phyloP scores from a whole-genome alignment of 2,329 filamentous ascomycete genomes.

The Aspergillus costaricaensis region DNA sequence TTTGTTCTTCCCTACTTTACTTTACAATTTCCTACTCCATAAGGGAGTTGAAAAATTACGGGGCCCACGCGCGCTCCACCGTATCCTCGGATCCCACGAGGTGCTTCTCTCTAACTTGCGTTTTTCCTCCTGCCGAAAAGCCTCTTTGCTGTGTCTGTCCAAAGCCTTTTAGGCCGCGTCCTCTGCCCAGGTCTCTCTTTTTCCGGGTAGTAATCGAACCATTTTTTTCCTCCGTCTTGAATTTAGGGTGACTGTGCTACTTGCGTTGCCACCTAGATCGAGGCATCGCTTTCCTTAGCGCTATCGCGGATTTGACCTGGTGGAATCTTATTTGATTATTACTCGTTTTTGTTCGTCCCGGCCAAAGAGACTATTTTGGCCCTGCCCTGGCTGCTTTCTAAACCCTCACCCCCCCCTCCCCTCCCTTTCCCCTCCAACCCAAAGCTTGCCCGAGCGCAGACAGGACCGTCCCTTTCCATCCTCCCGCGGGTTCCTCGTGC shows the following conservation, averaged over 20 bases:
- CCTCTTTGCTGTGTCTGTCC: conserved; percentile 20
- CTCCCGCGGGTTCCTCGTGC: conserved; percentile 38
- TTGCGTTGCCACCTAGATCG: conserved; percentile 28
- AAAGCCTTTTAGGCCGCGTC: conserved; percentile 36
- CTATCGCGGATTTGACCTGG: conserved; percentile 27
- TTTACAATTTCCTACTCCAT: conserved; percentile 13
- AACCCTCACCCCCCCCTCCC: conserved; percentile 22
- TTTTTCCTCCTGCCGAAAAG: conserved; percentile 31
- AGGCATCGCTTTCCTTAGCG: conserved; percentile 25
- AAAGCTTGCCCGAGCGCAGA: conserved; percentile 24
- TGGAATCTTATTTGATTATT: conserved; percentile 24
- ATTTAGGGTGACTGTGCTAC: conserved; percentile 30
- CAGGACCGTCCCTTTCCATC: conserved; percentile 25
- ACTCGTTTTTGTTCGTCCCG: conserved; percentile 20
- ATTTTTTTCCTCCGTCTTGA: conserved; percentile 27
- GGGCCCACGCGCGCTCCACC: conserved; percentile 36
- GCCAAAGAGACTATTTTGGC: conserved; percentile 14
- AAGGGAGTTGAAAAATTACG: conserved; percentile 25
- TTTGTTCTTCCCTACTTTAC: conserved; percentile 2
- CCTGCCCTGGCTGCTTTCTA: conserved; percentile 22
- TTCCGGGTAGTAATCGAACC: conserved; percentile 28
- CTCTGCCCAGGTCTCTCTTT: conserved; percentile 30
- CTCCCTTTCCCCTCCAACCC: conserved; percentile 15
- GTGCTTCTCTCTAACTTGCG: conserved; percentile 25
- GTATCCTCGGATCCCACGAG: conserved; percentile 44